phyloP scores from a whole-genome alignment of 257 asterid genomes.

The Solanum sitiens region DNA sequence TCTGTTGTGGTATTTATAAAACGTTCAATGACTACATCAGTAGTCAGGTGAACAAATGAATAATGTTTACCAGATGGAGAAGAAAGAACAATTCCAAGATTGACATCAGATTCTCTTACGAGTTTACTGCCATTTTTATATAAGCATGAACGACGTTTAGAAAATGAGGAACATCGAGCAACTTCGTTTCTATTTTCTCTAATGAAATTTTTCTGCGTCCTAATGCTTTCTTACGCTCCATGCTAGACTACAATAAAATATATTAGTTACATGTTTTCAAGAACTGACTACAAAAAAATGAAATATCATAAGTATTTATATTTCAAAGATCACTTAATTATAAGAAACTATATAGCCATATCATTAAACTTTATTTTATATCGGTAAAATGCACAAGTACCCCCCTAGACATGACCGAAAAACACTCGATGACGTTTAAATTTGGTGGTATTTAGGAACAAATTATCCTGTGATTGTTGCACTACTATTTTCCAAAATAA shows the following conservation, averaged over 20 bases:
- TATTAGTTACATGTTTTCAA: not conserved
- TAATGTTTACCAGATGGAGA: conserved; percentile 29
- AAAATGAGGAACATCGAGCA: not conserved
- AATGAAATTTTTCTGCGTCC: not conserved
- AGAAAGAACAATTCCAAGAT: conserved; percentile 16
- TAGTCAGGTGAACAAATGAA: conserved; percentile 30
- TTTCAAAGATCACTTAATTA: not conserved
- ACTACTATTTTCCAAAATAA: no score
- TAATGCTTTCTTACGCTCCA: not conserved
- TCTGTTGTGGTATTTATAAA: not conserved
- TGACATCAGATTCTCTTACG: conserved; percentile 11
- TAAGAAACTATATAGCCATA: not conserved
- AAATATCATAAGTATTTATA: not conserved
- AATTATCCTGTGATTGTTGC: no score
- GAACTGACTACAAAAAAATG: not conserved
- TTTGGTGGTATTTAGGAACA: no score
- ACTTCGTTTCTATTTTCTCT: not conserved
- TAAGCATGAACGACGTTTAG: not conserved
- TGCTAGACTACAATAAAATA: not conserved
- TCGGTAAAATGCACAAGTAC: no score
- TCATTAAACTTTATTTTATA: not conserved
- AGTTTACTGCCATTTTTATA: conserved; percentile 18
- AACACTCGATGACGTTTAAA: no score
- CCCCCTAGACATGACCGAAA: no score
- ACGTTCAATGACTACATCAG: not conserved